Base-by-base conservation (phyloP, 2,329 filamentous ascomycete genomes). In the Pleomassaria siparia region DNA sequence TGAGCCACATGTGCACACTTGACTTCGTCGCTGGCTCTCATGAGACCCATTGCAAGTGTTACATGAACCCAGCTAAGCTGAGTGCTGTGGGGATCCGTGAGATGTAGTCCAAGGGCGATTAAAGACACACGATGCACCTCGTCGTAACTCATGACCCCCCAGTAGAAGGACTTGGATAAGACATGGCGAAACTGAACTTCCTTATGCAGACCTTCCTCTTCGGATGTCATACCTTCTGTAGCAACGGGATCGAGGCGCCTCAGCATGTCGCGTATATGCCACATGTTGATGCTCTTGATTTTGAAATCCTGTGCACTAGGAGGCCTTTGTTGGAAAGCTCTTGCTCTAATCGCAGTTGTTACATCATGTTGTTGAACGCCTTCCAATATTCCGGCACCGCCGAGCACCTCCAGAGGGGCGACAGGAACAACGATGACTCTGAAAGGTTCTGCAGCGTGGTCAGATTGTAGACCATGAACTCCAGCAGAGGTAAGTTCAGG, bases 221-320 rank as follows among this genome's bases (percentile, higher is more conserved):
- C 51, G n/a, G 60, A 58, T 53, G 54, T 61, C 49, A 65, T 51
- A 47, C 55, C 50, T 0, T 47, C 50, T 11, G 62, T 52, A 21
- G 54, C 58, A 15, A 55, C 54, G 3, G 74, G 72, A 46, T 74
- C 70, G 33, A 79, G 59, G 22, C 72, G 70, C 9, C 68, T 66
- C 28, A 88, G 72, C 81, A 87, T 86, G 47, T 80, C 78, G 56
- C 81, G 78, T 2, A 88, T 72, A 64, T 88, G 84, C 10, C 84
- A 76, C 47, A 85, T 72, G 56, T 89, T 88, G 53, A 87, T 82
- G 28, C 76, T 76, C 44, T 47, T 51, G 29, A 60, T 62, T 44
- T 67, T 71, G 10, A 36, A 49, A 43, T 49, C 55, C 20, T 69
- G 60, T 12, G 44, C 26, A 13, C 39, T 40, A 12, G 56, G 52